A percentile compares a stretch with the other conserved stretches of the same genome.
Conservation (phyloP, 805 yeast genomes). For the Sugiyamaella valdiviana region DNA sequence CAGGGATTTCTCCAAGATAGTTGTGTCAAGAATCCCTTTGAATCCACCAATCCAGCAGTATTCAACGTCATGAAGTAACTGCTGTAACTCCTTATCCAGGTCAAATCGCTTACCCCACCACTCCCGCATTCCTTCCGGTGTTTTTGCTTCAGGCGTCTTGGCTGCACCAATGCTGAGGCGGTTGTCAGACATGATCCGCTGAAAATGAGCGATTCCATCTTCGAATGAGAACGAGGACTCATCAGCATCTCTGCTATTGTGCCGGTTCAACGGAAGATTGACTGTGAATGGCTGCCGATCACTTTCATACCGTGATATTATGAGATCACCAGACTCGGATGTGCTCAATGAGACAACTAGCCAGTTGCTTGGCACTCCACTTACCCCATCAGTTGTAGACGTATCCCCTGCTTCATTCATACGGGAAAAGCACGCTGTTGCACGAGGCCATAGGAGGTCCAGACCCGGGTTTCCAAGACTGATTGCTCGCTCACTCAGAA, state of each 20-base stretch:
- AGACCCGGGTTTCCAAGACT: neutral
- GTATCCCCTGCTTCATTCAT: no score
- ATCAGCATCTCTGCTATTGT: constrained; percentile 40
- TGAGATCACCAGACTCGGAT: constrained; percentile 54
- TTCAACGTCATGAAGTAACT: constrained; percentile 54
- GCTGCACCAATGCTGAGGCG: constrained; percentile 52
- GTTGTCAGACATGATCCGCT: constrained; percentile 52
- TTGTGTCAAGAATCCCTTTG: constrained; percentile 49
- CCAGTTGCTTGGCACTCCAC: constrained; percentile 55
- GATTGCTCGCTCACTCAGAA: constrained; percentile 7
- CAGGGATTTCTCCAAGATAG: constrained; percentile 24
- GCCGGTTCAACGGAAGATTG: constrained; percentile 55
- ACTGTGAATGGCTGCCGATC: constrained; percentile 39
- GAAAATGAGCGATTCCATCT: constrained; percentile 43
- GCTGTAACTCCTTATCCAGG: constrained; percentile 51
- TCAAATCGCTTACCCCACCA: constrained; percentile 76
- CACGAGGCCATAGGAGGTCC: constrained; percentile 1
- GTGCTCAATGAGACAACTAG: constrained; percentile 54
- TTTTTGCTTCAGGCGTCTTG: constrained; percentile 45
- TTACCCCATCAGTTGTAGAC: no score
- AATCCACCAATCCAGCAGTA: constrained; percentile 74
- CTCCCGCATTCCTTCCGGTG: constrained; percentile 51
- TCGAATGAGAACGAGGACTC: constrained; percentile 39
- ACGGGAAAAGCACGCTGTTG: no score
- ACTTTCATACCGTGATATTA: constrained; percentile 43